These are phyloP conservation scores for Arachnomyces sp. DNA, from an alignment of 2,329 filamentous ascomycete genomes.

Conservation along the genomic window DNA sequence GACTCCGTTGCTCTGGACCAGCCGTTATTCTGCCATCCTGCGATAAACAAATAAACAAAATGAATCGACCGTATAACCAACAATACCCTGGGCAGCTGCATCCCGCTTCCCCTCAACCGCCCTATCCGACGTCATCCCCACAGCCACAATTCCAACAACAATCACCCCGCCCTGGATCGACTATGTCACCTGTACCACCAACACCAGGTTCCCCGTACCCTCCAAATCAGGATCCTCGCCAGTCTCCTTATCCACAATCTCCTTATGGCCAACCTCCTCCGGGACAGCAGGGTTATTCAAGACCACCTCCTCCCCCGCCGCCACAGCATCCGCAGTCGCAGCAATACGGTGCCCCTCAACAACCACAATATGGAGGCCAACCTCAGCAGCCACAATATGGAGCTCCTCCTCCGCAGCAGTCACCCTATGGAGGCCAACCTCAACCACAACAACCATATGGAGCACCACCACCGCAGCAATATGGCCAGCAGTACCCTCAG, in stretches of 20 bases:
- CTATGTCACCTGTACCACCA: conserved; percentile 23
- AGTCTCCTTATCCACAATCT: conserved; percentile 19
- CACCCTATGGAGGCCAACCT: conserved; percentile 20
- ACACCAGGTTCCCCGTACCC: conserved; percentile 25
- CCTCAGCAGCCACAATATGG: conserved; percentile 29
- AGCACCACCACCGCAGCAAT: conserved; percentile 21
- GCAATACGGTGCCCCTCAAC: conserved; percentile 7
- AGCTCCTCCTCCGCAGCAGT: conserved; percentile 34
- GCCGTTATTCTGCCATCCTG: conserved; percentile 8
- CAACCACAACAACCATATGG: conserved; percentile 26
- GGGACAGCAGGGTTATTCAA: conserved; percentile 29
- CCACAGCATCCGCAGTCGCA: conserved; percentile 17
- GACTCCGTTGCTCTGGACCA: conserved; percentile 4
- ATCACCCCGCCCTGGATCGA: conserved; percentile 29
- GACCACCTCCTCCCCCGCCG: conserved; percentile 31
- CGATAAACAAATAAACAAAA: conserved; percentile 14
- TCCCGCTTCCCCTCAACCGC: conserved; percentile 26
- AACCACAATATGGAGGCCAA: conserved; percentile 19
- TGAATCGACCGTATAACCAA: conserved; percentile 31
- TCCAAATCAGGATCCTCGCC: no score
- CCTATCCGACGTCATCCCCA: conserved; percentile 25
- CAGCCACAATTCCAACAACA: conserved; percentile 20
- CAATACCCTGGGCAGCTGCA: conserved; percentile 28
- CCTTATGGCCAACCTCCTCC: conserved; percentile 20
- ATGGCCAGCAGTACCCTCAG: conserved; percentile 24